Base-by-base conservation (phyloP, 345 rosid species). In the Eucalyptus regnans region DNA sequence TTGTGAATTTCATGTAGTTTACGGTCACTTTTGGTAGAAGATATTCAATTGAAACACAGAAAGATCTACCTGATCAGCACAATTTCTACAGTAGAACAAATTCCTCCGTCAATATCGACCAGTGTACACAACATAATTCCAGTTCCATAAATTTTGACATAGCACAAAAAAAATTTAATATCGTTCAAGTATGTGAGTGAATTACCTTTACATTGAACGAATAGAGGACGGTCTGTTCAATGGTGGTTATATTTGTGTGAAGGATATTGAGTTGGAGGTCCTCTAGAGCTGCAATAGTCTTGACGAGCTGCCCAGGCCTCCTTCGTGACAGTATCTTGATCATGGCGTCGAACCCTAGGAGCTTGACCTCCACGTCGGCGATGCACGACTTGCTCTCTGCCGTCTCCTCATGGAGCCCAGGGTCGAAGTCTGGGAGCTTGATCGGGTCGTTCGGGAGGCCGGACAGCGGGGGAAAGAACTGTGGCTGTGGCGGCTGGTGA, bases 181-280 rank as follows among this genome's bases (percentile, higher is more conserved):
- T 84, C 37, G 48, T 6, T 29, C 25, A 31, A 50, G 48, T 81
- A 89, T 62, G 4, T 43, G 50, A 7, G 46, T 1, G 22, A 50
- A 50, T 88, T 92, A 95, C 99, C 98, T 97, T 98, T 92, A 95
- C 99, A 80, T 95, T 98, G 87, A 98, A 97, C 80, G 99, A 98
- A 91, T 97, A 97, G 29, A 98, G 96, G 76, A 98, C 99, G 22
- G 99, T 98, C 91, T 97, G 99, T 88, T 97, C 99, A 88, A 97
- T 96, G 92, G 98, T 97, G 86, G 99, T 97, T 90, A 98, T 98
- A 91, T 96, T 98, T 90, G 98, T 95, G 90, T 97, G 99, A 54
- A 97, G 96, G 56, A 98, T 95, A 64, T 91, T 97, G 89, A 98
- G 96, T 92, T 95, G 97, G 93, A 98, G 93, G 93, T 96, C 99